A percentile compares a stretch with the other conserved stretches of the same genome.
Evolutionary conservation across 1,139 yeast species (phyloP).

Genomic region (Yamadazyma diddensiae): DNA sequence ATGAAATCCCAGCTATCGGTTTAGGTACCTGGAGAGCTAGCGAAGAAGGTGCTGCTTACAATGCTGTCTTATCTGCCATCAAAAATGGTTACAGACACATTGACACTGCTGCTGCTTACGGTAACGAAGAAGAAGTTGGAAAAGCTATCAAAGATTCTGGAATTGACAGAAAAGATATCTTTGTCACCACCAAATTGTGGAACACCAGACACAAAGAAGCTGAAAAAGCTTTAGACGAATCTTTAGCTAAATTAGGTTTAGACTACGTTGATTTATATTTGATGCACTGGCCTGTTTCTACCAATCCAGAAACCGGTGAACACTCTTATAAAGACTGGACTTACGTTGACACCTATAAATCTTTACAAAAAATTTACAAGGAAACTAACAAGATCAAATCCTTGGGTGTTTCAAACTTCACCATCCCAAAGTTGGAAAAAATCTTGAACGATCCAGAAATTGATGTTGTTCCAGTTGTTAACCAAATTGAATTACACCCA

Average conservation of each 20-base stretch:
- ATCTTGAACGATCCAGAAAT: slow-evolving; percentile 46
- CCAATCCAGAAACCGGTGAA: slow-evolving; percentile 23
- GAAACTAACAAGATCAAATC: slow-evolving; percentile 54
- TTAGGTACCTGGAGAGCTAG: slow-evolving; percentile 77
- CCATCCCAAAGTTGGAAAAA: slow-evolving; percentile 42
- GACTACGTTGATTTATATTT: slow-evolving; percentile 84
- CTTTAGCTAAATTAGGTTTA: slow-evolving; percentile 65
- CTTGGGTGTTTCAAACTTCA: slow-evolving; percentile 63
- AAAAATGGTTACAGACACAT: slow-evolving; percentile 75
- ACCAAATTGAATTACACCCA: slow-evolving; percentile 63
- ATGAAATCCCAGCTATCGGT: slow-evolving; percentile 65
- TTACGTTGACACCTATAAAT: slow-evolving; percentile 66
- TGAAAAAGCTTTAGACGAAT: slow-evolving; percentile 53
- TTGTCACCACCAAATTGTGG: slow-evolving; percentile 82
- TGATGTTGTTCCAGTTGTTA: slow-evolving; percentile 44
- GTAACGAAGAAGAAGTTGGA: slow-evolving; percentile 71
- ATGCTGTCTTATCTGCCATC: slow-evolving; percentile 62
- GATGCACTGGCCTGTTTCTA: slow-evolving; percentile 83
- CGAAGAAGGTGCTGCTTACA: slow-evolving; percentile 52
- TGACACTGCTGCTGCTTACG: slow-evolving; percentile 73
- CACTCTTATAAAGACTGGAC: slow-evolving; percentile 40
- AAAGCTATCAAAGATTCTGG: slow-evolving; percentile 62
- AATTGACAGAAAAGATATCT: slow-evolving; percentile 68
- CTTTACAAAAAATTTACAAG: slow-evolving; percentile 58
- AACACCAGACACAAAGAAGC: slow-evolving; percentile 60